phyloP scores from a whole-genome alignment of 495 filamentous ascomycete genomes.

The Aspergillus funiculosus region DNA sequence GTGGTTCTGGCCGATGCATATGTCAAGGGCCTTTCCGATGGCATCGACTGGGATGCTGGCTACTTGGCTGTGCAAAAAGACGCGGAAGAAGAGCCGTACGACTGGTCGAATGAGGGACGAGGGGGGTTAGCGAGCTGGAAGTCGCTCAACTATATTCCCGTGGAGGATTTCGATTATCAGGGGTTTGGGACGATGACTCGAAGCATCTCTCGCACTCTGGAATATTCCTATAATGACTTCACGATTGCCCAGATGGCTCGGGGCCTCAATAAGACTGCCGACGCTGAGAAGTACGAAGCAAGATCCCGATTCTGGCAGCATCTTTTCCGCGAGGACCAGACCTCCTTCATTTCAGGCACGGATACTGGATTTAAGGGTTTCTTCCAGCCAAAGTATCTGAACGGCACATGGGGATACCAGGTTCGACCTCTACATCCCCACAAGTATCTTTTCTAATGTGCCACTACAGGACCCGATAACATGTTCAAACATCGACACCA shows the following conservation, averaged over 20 bases:
- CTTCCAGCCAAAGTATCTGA: slow-evolving; percentile 55
- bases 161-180: slow-evolving; percentile 61
- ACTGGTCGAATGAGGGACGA: slow-evolving; percentile 69
- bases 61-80: slow-evolving; percentile 63
- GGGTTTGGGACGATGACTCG: slow-evolving; percentile 69
- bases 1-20: slow-evolving; percentile 72
- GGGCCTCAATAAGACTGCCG: slow-evolving; percentile 50
- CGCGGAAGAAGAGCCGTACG: slow-evolving; percentile 59
- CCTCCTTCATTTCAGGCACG: slow-evolving; percentile 37
- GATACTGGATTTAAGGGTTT: slow-evolving; percentile 58
- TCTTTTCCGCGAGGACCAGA: slow-evolving; percentile 56
- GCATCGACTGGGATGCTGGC: slow-evolving; percentile 62
- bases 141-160: slow-evolving; percentile 59
- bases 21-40: slow-evolving; percentile 58
- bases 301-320: slow-evolving; percentile 62
- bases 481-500: slow-evolving; percentile 41
- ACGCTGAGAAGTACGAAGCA: slow-evolving; percentile 55
- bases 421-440: slow-evolving; percentile 5
- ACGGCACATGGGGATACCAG: slow-evolving; percentile 53
- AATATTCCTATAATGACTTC: slow-evolving; percentile 71
- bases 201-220: slow-evolving; percentile 63
- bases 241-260: slow-evolving; percentile 48
- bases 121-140: slow-evolving; percentile 69
- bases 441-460: background rate
- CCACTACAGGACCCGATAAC: slow-evolving; percentile 49